phyloP scores from a whole-genome alignment of 192 early-diverging fungal genomes.

The Coemansia umbellata region DNA sequence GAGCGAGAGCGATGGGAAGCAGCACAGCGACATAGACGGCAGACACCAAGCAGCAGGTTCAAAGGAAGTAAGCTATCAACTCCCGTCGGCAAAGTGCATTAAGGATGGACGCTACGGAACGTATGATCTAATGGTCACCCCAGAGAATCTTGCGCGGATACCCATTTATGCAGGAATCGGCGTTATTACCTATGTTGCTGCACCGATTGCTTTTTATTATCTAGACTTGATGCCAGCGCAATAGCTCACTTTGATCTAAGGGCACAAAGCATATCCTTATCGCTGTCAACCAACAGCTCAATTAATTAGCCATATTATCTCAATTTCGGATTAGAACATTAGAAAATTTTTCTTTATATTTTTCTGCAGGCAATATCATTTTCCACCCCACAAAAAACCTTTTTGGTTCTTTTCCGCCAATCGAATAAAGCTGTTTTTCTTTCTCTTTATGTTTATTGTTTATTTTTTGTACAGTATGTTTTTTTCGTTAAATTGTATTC shows the following conservation, averaged over 20 bases:
- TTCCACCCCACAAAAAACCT: too few species aligned
- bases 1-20: neutral
- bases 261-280: too few species aligned
- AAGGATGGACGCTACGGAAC: constrained; percentile 34
- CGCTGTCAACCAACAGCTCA: neutral
- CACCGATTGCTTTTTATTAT: constrained; percentile 17
- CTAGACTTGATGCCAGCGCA: constrained; percentile 30
- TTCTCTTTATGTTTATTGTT: too few species aligned
- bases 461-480: too few species aligned
- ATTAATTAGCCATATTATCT: too few species aligned
- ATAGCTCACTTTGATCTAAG: neutral
- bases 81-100: constrained; percentile 12
- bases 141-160: constrained; percentile 48
- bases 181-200: constrained; percentile 15
- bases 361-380: neutral
- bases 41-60: too few species aligned
- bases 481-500: too few species aligned
- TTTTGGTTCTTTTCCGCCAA: too few species aligned
- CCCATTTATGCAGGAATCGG: constrained; percentile 48
- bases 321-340: too few species aligned
- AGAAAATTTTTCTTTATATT: neutral
- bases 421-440: too few species aligned
- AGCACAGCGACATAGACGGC: too few species aligned
- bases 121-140: constrained; percentile 29
- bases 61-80: neutral